Evolutionary conservation across 495 filamentous ascomycete species (phyloP).

Genomic region (Cercophora samala): DNA sequence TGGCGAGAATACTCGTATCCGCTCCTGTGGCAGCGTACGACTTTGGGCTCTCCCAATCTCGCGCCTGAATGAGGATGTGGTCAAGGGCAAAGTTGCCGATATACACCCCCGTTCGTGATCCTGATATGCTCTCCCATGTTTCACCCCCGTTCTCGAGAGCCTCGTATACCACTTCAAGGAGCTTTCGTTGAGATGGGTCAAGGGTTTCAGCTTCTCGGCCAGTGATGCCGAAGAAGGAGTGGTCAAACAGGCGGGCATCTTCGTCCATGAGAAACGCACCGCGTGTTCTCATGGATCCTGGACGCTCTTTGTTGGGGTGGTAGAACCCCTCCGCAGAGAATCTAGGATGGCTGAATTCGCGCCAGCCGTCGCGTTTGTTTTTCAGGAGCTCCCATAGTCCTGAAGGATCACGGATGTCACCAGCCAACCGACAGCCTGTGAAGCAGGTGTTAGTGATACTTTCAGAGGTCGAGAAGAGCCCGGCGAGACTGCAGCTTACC

Average conservation of each 20-base stretch:
- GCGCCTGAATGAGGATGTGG: slow-evolving; percentile 8
- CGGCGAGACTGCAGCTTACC: too few species aligned
- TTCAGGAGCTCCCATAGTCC: neutral
- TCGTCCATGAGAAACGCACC: neutral
- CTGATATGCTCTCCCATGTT: neutral
- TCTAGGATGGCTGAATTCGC: neutral
- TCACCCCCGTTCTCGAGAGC: neutral
- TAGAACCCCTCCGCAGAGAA: neutral
- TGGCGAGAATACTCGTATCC: slow-evolving; percentile 37
- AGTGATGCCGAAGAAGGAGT: neutral
- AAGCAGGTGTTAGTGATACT: too few species aligned
- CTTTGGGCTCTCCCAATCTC: neutral
- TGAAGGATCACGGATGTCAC: neutral
- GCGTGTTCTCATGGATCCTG: neutral
- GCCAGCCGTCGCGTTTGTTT: neutral
- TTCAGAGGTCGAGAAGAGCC: too few species aligned
- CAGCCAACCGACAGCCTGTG: too few species aligned
- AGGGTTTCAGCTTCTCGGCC: neutral
- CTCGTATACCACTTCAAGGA: neutral
- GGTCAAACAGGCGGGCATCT: neutral
- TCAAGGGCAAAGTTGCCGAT: slow-evolving; percentile 31
- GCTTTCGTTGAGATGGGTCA: neutral
- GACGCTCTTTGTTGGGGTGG: neutral
- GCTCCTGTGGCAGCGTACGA: slow-evolving; percentile 37
- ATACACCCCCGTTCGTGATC: neutral